Evolutionary conservation across 441 rosid genomes (phyloP), one percentile per base, ranked within the genome.

Genomic region (Jatropha podagrica): DNA sequence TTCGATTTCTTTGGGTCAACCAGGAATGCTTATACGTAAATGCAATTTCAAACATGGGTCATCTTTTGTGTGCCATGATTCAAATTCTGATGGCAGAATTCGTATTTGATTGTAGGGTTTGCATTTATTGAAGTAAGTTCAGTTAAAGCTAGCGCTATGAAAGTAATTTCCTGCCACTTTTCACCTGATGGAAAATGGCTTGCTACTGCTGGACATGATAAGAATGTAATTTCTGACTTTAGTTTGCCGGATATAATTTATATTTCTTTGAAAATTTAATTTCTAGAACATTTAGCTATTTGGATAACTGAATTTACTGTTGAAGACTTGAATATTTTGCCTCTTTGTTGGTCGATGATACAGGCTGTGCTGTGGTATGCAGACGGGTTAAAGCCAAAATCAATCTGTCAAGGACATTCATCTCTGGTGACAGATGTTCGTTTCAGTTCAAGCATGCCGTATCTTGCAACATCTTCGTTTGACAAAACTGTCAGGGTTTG

Each of bases 401-500:
- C 89, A 51, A 87, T 88, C 37, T 94, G 93, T 51, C 96, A 89
- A 76, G 99, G 91, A 73, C 99, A 95, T 86, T 70, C 91, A 13
- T 71, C 81, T 44, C 78, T 87, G 83, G 88, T 95, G 65, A 95
- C 96, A 8, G 98, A 95, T 80, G 87, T 91, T 68, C 97, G 98
- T 72, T 95, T 93, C 84, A 89, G 99, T 82, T 88, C 96, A 58
- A 91, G 85, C 88, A 83, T 89, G 85, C 87, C 97, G 74, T 92
- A 96, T 20, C 89, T 96, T 58, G 98, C 98, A 56, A 96, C 98
- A 56, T 92, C 97, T 62, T 96, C 99, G 5, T 95, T 88, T 69
- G 99, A 95, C 86, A 91, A 86, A 85, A 92, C 97, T 80, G 95
- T 95, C 75, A 84, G 90, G 84, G 94, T 95, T 76, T 95, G 99